Evolutionary conservation across 2,329 filamentous ascomycete genomes (phyloP).

Genomic region (Ilyonectria destructans): DNA sequence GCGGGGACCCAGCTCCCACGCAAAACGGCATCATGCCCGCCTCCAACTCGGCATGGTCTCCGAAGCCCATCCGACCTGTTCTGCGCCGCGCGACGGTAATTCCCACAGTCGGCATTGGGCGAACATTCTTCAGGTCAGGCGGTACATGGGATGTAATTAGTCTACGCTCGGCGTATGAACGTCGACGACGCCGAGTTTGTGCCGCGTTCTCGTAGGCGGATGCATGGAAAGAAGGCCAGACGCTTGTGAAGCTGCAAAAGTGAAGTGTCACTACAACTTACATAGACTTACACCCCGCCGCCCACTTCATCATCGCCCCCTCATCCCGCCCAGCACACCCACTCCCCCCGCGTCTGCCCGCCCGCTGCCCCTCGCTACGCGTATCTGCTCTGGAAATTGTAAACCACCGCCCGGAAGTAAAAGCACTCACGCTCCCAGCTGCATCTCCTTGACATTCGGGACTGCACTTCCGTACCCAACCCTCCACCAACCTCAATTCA

Average conservation of each 20-base stretch:
- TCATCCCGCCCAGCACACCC: conserved; percentile 34
- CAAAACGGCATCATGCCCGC: conserved; percentile 24
- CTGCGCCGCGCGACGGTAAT: conserved; percentile 8
- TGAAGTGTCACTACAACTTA: background rate
- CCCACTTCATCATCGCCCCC: conserved; percentile 14
- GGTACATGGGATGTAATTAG: background rate
- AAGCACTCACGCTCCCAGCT: conserved; percentile 22
- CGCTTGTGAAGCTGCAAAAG: background rate
- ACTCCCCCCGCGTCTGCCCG: conserved; percentile 16
- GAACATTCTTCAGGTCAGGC: conserved; percentile 20
- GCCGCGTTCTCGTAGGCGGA: background rate
- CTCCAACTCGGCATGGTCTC: conserved; percentile 26
- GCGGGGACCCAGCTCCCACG: conserved; percentile 17
- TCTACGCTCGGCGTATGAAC: conserved; percentile 3
- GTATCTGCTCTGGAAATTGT: conserved; percentile 3
- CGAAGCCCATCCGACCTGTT: conserved; percentile 11
- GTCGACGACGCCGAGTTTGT: conserved; percentile 22
- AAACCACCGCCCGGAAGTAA: background rate
- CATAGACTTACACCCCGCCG: conserved; percentile 14
- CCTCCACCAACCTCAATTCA: background rate
- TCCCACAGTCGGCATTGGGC: conserved; percentile 10
- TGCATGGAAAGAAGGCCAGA: conserved; percentile 10
- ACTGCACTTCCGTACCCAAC: conserved; percentile 21
- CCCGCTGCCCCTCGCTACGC: conserved; percentile 9
- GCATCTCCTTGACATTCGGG: conserved; percentile 12